Evolutionary conservation across 2,329 filamentous ascomycete species (phyloP), one percentile per base, ranked within the genome.

Genomic region (Alternaria arbusti): DNA sequence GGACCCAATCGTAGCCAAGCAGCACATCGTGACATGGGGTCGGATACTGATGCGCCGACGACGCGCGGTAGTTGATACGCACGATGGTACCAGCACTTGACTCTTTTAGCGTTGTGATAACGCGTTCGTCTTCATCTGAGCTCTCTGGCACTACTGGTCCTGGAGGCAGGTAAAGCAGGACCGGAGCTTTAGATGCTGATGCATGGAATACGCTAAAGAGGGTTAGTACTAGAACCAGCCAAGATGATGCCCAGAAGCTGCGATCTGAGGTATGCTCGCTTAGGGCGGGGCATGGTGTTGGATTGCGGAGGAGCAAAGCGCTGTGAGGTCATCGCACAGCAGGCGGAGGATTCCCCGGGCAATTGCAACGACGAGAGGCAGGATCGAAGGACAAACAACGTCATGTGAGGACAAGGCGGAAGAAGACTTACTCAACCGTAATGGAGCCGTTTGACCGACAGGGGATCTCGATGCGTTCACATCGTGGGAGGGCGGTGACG

Each of bases 11-110:
- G 65, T 82, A 85, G 23, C 78, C 83, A 13, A 78, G 72, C 9
- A 84, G 69, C 5, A 84, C 81, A 72, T 85, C 82, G 66, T 86
- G 83, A 26, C 85, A 72, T 0, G 84, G 83, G 1, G 75, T 80
- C 32, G 84, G 84, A 62, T 80, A 85, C 9, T 69, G 76, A 55
- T 81, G 65, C 15, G 67, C 61, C 4, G 71, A 62, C 15, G 77
- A 78, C 15, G 79, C 73, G 36, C 83, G 80, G 68, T 86, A 85
- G 64, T 84, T 81, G 68, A 85, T 74, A 36, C 80, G 75, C 9
- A 84, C 81, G 13, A 84, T 67, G 5, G 81, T 82, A 6, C 79
- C 79, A 28, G 77, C 74, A 32, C 81, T 76, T 11, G 74, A 73
- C 15, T 73, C 68, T 26, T 74, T 75, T 11, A 86, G 75, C 3